Percentiles rank a stretch among this genome's conserved stretches.
Evolutionary conservation across 768 basidiomycete genomes (phyloP).

Genomic region (Boletellus sp.): DNA sequence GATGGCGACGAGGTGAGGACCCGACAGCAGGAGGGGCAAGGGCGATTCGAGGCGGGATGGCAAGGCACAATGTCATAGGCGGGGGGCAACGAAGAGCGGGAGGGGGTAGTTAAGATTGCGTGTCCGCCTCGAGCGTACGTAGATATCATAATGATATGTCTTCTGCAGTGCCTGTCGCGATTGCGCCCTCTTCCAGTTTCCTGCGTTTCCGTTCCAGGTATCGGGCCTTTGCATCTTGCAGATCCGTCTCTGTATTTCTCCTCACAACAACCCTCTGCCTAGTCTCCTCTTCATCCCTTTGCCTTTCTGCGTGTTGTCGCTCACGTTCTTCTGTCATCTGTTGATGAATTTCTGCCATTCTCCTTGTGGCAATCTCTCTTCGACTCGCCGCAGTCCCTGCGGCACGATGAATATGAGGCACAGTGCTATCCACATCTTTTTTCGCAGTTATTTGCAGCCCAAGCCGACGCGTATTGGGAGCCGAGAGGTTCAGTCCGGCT

Average conservation of each 20-base stretch:
- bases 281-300: slow-evolving; percentile 59
- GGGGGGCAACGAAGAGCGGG: too few species aligned
- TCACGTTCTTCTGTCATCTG: slow-evolving; percentile 77
- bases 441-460: slow-evolving; percentile 38
- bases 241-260: slow-evolving; percentile 71
- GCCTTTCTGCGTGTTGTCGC: slow-evolving; percentile 52
- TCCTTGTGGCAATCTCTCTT: slow-evolving; percentile 80
- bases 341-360: slow-evolving; percentile 68
- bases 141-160: too few species aligned
- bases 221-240: slow-evolving; percentile 70
- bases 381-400: slow-evolving; percentile 79
- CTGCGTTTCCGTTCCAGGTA: slow-evolving; percentile 78
- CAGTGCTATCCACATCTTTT: slow-evolving; percentile 26
- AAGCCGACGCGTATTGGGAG: slow-evolving; percentile 74
- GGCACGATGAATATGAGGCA: slow-evolving; percentile 60
- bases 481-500: slow-evolving; percentile 88
- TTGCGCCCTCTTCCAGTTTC: slow-evolving; percentile 50
- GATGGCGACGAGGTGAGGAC: too few species aligned
- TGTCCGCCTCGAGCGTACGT: too few species aligned
- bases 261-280: slow-evolving; percentile 63
- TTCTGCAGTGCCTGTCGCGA: background rate
- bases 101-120: background rate
- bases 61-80: too few species aligned
- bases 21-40: too few species aligned
- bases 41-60: too few species aligned